Evolutionary conservation across 2,329 filamentous ascomycete species (phyloP).

Genomic region (Aurifilum marmelostoma): DNA sequence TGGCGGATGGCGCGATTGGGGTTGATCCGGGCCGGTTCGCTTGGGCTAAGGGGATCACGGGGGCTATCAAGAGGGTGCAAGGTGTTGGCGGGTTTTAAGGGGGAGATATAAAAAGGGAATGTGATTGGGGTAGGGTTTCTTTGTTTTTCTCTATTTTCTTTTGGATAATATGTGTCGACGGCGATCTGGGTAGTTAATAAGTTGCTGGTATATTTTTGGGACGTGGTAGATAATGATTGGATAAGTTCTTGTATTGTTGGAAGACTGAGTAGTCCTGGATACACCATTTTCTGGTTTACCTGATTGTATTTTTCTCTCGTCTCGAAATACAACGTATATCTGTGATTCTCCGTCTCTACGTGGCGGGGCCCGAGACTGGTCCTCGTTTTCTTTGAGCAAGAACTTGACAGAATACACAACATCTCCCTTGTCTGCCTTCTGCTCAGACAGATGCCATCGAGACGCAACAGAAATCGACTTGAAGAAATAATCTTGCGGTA

Average conservation of each 20-base stretch:
- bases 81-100: constrained; percentile 56
- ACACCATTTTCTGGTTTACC: background rate
- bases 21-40: constrained; percentile 57
- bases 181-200: background rate
- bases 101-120: background rate
- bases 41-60: constrained; percentile 61
- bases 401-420: background rate
- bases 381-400: background rate
- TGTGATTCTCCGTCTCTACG: background rate
- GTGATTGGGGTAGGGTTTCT: background rate
- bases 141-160: background rate
- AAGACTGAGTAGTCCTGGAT: background rate
- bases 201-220: background rate
- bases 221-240: background rate
- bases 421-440: background rate
- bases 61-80: constrained; percentile 60
- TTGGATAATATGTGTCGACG: background rate
- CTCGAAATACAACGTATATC: background rate
- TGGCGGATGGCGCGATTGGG: constrained; percentile 55
- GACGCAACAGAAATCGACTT: background rate
- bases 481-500: background rate
- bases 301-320: background rate
- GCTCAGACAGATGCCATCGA: background rate
- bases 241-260: background rate
- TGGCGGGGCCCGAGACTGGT: background rate